Evolutionary conservation across 148 eudicot genomes (phyloP).

Genomic region (Pouteria glomerata): DNA sequence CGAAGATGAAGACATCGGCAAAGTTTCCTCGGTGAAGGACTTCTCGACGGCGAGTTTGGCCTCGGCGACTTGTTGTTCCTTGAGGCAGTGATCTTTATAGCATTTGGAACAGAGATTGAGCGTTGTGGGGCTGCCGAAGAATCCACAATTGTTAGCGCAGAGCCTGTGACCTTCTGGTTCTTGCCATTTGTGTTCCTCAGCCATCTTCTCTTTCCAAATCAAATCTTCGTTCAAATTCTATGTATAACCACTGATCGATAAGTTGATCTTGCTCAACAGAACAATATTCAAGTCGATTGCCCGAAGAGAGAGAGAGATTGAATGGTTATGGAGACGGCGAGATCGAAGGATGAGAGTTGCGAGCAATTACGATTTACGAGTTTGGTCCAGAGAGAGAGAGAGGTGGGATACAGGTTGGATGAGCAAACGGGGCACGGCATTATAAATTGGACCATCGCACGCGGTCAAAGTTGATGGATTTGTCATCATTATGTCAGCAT

Average conservation of each 20-base stretch:
- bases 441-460: no score
- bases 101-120: neutral
- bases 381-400: no score
- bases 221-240: no score
- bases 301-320: neutral
- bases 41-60: neutral
- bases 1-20: neutral
- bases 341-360: neutral
- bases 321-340: neutral
- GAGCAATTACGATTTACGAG: no score
- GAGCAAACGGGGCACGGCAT: no score
- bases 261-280: neutral
- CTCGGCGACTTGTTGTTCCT: neutral
- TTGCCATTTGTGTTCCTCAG: constrained; percentile 7
- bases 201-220: neutral
- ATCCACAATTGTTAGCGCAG: constrained; percentile 14
- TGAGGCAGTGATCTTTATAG: neutral
- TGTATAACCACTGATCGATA: no score
- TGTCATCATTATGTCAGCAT: no score
- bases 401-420: no score
- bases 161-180: constrained; percentile 5
- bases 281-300: neutral
- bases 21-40: neutral
- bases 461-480: no score
- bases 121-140: constrained; percentile 10